phyloP scores from a whole-genome alignment of 371 early-diverging fungal genomes.

The Rhizomucor miehei region DNA sequence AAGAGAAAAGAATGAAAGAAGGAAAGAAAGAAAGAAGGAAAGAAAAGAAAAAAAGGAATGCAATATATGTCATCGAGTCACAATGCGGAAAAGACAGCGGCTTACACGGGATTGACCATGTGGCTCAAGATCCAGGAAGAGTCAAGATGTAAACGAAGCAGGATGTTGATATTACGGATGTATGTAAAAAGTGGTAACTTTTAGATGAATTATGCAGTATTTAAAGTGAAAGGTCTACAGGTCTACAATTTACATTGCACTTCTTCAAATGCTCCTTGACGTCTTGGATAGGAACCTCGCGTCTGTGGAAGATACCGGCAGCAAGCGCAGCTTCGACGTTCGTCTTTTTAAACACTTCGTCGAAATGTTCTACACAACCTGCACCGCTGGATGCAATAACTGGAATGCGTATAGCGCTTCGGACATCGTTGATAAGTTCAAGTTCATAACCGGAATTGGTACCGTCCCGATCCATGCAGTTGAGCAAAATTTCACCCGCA shows the following conservation, averaged over 20 bases:
- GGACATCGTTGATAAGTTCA: conserved; percentile 77
- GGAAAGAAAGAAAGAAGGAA: no score
- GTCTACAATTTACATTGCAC: conserved; percentile 40
- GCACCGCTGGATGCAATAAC: conserved; percentile 97
- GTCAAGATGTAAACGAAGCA: no score
- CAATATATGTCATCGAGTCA: no score
- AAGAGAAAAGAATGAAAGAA: no score
- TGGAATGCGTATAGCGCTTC: conserved; percentile 79
- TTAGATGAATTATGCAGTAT: no score
- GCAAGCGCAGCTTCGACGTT: conserved; percentile 95
- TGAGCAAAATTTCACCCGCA: conserved; percentile 94
- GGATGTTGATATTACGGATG: no score
- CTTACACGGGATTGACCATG: no score
- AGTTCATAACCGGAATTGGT: conserved; percentile 95
- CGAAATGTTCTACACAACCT: conserved; percentile 83
- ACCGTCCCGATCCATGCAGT: conserved; percentile 97
- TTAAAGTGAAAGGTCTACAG: conserved; percentile 26
- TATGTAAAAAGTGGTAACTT: no score
- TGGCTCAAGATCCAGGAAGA: no score
- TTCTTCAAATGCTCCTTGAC: conserved; percentile 75
- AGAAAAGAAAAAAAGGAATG: no score
- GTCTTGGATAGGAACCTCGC: conserved; percentile 82
- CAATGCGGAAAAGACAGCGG: no score
- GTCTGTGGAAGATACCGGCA: conserved; percentile 96
- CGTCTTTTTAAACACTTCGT: conserved; percentile 78